Evolutionary conservation across 345 rosid genomes (phyloP), one percentile per base, ranked within the genome.

Genomic region (Ceriops zippeliana): DNA sequence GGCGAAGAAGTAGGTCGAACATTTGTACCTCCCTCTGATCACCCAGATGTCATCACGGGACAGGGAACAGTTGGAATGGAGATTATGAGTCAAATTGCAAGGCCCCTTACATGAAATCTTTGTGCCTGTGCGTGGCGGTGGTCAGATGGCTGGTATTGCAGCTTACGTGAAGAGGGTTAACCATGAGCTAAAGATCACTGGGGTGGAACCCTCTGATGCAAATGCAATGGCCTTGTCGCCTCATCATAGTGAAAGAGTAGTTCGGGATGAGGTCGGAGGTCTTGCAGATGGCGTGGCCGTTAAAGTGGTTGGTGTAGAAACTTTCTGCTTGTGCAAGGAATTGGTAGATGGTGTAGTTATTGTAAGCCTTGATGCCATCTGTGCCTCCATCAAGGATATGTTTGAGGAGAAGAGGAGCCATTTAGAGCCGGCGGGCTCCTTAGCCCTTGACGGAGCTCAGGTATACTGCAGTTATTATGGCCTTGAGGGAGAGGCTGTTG

Each of bases 271-370:
- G 68, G 97, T 91, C 85, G 98, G 99, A 60, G 89, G 96, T 61
- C 91, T 95, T 73, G 99, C 96, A 27, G 96, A 91, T 82, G 99
- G 99, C 70, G 99, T 95, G 51, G 99, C 99, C 66, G 98, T 88
- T 72, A 95, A 90, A 85, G 96, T 81, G 72, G 96, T 95, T 73
- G 99, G 99, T 5, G 92, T 84, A 73, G 98, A 95, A 78, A 90
- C 96, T 63, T 95, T 95, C 67, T 84, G 90, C 20, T 58, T 95
- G 56, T 83, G 96, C 81, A 88, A 75, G 77, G 91, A 90, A 61
- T 82, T 91, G 74, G 63, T 95, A 54, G 99, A 91, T 79, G 98
- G 99, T 49, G 85, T 91, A 19, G 97, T 95, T 75, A 97, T 95
- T 47, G 97, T 95, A 21, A 84, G 92, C 71, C 99, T 96, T 77